Evolutionary conservation across 2,329 filamentous ascomycete species (phyloP).

Genomic region (Cercospora sp.): DNA sequence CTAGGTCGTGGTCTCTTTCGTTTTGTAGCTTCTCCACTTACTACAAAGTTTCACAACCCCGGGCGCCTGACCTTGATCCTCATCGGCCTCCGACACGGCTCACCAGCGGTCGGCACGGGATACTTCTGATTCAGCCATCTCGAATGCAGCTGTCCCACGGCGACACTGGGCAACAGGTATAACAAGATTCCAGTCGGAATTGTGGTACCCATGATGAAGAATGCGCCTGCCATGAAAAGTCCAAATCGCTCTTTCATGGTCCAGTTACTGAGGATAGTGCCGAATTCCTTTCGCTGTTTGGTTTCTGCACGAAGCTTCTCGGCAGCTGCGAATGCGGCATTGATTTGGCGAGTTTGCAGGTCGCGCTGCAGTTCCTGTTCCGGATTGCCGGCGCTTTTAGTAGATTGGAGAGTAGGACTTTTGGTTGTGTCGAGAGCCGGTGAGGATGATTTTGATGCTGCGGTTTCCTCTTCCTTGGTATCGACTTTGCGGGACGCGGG

Average conservation of each 20-base stretch:
- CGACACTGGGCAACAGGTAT: constrained; percentile 39
- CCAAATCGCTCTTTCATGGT: constrained; percentile 28
- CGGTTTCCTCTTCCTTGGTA: not conserved
- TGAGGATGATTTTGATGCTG: not conserved
- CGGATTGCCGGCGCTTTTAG: not conserved
- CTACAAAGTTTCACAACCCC: constrained; percentile 13
- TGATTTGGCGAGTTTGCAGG: constrained; percentile 11
- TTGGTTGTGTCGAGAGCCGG: not conserved
- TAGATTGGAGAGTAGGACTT: not conserved
- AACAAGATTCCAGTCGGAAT: constrained; percentile 46
- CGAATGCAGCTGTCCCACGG: constrained; percentile 24
- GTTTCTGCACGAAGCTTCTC: constrained; percentile 11
- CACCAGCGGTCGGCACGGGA: constrained; percentile 30
- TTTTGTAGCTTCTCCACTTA: not conserved
- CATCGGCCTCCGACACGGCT: constrained; percentile 33
- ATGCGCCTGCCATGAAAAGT: constrained; percentile 37
- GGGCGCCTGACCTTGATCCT: constrained; percentile 28
- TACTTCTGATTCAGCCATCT: constrained; percentile 33
- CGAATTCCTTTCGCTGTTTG: not conserved
- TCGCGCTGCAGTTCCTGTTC: constrained; percentile 1
- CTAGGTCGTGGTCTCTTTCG: not conserved
- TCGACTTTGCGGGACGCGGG: constrained; percentile 1
- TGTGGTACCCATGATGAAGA: constrained; percentile 39
- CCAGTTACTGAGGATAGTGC: constrained; percentile 8
- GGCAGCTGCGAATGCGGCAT: constrained; percentile 10